These are phyloP conservation scores for Penicillium fimorum DNA, from an alignment of 495 filamentous ascomycete species.

Conservation along the genomic window DNA sequence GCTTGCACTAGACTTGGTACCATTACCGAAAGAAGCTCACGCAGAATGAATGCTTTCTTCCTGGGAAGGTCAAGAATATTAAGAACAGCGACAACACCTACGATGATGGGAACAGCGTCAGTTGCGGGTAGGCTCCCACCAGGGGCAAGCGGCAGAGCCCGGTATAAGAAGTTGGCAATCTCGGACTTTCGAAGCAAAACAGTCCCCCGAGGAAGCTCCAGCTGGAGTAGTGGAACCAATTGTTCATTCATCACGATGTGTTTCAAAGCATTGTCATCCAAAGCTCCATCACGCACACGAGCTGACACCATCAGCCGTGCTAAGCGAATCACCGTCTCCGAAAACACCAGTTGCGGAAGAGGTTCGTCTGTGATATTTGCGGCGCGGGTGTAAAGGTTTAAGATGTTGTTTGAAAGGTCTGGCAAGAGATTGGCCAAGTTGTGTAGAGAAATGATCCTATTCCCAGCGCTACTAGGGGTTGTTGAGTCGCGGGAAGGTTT, in stretches of 20 bases:
- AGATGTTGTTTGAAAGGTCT: constrained; percentile 76
- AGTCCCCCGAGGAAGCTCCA: constrained; percentile 45
- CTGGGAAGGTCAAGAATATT: constrained; percentile 72
- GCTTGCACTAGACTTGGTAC: constrained; percentile 88
- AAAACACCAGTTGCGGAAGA: constrained; percentile 75
- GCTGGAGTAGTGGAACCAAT: constrained; percentile 35
- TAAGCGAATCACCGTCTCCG: constrained; percentile 78
- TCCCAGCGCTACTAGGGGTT: constrained; percentile 40
- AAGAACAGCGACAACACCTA: constrained; percentile 81
- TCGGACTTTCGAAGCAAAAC: constrained; percentile 55
- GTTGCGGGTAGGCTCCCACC: constrained; percentile 60
- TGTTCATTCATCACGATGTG: constrained; percentile 63
- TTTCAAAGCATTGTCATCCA: constrained; percentile 65
- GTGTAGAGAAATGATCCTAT: constrained; percentile 56
- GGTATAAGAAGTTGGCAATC: constrained; percentile 67
- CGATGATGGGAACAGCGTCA: constrained; percentile 73
- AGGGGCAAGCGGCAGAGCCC: constrained; percentile 63
- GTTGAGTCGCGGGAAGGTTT: constrained; percentile 49
- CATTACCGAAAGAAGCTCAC: constrained; percentile 77
- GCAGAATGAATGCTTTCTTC: constrained; percentile 83
- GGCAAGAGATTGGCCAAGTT: constrained; percentile 63
- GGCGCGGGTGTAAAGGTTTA: constrained; percentile 76
- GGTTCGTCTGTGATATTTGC: constrained; percentile 75
- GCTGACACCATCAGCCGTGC: constrained; percentile 69
- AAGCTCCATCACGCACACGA: constrained; percentile 63